Base-by-base conservation (phyloP, 805 yeast genomes). In the Saccharomycopsis sp. region DNA sequence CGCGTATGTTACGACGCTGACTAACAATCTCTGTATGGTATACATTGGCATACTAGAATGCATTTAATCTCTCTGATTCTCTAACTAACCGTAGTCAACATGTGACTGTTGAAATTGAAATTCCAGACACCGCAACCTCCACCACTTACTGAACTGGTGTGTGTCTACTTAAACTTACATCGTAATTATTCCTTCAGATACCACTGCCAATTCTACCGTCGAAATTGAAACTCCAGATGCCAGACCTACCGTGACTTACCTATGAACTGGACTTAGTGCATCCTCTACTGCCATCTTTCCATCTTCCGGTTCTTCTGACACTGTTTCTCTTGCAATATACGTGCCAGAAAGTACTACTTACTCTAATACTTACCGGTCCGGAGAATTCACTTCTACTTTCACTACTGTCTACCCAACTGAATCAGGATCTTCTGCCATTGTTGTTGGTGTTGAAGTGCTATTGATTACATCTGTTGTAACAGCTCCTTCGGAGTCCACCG, bases 331-430 rank as follows among this genome's bases (percentile, higher is more conserved):
- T 23, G 52, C 20, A 17, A 44, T 54, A 1, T 47, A 22, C 2
- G 38, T 34, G n/a, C 56, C 56, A 17, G 20, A 35, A 49, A n/a
- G n/a, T 3, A 44, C 42, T 3, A 29, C 2, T 25, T 44, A 50
- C 29, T 9, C n/a, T 17, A 54, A 47, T 15, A 3, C 22, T 22
- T 5, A 24, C 19, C 35, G 56, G 56, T 29, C 56, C 14, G 56
- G 56, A 17, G 8, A 12, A 14, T 42, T 17, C 52, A 54, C 53
- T 20, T 54, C 56, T 12, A 54, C 56, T 3, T 54, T 3, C 25
- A 54, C 56, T 25, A 47, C 51, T n/a, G 24, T 23, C 14, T 47
- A n/a, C 22, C 42, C 53, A 17, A 51, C 24, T 12, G 15, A 22
- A 3, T 3, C 9, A 34, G 19, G 29, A 2, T 2, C 49, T 41